Evolutionary conservation across 192 early-diverging fungal species (phyloP), one percentile per base, ranked within the genome.

Genomic region (Backusella liffmaniae): DNA sequence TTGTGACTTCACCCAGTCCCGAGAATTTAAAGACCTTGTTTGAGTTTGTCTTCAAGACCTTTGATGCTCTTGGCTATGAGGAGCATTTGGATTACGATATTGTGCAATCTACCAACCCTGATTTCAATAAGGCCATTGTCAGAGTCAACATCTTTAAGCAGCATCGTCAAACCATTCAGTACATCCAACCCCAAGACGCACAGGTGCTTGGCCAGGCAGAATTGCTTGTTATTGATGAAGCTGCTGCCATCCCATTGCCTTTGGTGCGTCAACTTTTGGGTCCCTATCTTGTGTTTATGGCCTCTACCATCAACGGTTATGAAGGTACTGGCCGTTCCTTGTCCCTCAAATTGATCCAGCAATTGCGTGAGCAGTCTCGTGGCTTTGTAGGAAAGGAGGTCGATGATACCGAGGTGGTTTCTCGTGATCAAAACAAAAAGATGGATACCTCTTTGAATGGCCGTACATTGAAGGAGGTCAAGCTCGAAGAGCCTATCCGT

Each of bases 11-110:
- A 16, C 98, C 98, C 30, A 91, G 91, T 70, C 97, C 98, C 32
- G 97, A 98, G 82, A 99, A 99, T 80, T 92, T 99, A 80, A 97
- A 97, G 80, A 99, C 98, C 6, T 86, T 99, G 39, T 99, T 99
- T 77, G 95, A 98, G 86, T 98, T 98, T 87, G 88, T 99, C 6
- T 98, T 99, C 88, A 96, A 96, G 83, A 96, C 94, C 18, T 98
- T 99, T 76, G 97, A 99, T 83, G 96, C 96, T 23, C 89, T 99
- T 67, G 93, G 94, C n/a, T 99, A 98, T 79, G 94, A 98, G 76
- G 98, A 99, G 82, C 98, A 99, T 82, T 86, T 97, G 81, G 98
- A 99, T 86, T 99, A 99, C 73, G 96, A 98, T 81, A 97, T 99
- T 79, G 89, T 98, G n/a, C 98, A 98, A 85, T 95, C 94, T 18